phyloP scores from a whole-genome alignment of 2,329 filamentous ascomycete genomes.

The Aspergillus alliaceus region DNA sequence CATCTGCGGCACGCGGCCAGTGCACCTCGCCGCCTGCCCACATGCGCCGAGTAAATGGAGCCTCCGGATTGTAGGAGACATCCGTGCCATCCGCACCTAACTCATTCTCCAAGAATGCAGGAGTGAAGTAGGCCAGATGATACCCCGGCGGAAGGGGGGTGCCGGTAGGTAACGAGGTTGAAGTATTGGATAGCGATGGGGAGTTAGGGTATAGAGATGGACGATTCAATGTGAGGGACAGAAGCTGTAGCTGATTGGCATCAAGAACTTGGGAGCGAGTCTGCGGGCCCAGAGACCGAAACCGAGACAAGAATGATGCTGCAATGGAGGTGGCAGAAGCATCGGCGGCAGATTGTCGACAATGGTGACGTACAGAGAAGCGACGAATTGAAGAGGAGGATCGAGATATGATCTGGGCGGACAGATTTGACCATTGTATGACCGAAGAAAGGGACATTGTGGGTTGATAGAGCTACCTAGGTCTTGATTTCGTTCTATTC shows the following conservation, averaged over 20 bases:
- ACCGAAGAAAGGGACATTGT: slow-evolving; percentile 7
- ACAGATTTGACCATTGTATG: not conserved
- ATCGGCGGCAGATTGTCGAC: slow-evolving; percentile 15
- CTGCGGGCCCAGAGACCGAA: slow-evolving; percentile 43
- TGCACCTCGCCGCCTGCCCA: slow-evolving; percentile 65
- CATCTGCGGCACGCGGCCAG: slow-evolving; percentile 44
- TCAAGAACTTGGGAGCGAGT: slow-evolving; percentile 56
- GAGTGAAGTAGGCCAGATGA: slow-evolving; percentile 66
- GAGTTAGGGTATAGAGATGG: slow-evolving; percentile 42
- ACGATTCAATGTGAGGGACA: slow-evolving; percentile 59
- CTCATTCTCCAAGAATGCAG: slow-evolving; percentile 53
- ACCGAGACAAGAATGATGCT: slow-evolving; percentile 42
- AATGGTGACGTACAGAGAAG: slow-evolving; percentile 13
- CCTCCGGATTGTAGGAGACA: slow-evolving; percentile 57
- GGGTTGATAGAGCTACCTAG: not conserved
- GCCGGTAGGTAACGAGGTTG: slow-evolving; percentile 39
- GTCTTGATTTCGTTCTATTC: not conserved
- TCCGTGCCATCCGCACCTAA: slow-evolving; percentile 64
- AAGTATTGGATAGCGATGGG: slow-evolving; percentile 38
- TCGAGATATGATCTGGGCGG: not conserved
- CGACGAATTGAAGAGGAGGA: slow-evolving; percentile 1
- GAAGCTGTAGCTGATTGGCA: slow-evolving; percentile 62
- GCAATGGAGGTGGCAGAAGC: slow-evolving; percentile 35
- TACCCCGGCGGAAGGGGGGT: slow-evolving; percentile 60
- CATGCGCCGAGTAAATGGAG: slow-evolving; percentile 64